phyloP scores from a whole-genome alignment of 1,284 basidiomycete genomes.

The Moesziomyces antarcticus region DNA sequence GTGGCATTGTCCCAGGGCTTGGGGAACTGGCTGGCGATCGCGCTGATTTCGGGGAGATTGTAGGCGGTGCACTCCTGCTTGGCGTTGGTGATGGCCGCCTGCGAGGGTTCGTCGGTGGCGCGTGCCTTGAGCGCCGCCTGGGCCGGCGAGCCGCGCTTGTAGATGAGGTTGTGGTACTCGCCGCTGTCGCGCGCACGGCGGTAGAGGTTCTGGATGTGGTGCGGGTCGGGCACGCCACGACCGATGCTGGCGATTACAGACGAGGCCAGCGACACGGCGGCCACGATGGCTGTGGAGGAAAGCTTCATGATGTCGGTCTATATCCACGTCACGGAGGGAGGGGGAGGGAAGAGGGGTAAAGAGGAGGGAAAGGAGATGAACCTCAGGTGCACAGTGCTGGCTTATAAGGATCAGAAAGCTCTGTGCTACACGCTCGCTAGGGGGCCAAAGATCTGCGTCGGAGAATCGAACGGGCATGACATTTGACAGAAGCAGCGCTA shows the following conservation, averaged over 20 bases:
- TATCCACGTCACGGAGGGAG: background rate
- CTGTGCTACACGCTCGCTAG: background rate
- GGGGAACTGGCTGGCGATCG: conserved; percentile 52
- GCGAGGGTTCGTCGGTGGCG: conserved; percentile 48
- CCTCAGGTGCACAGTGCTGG: background rate
- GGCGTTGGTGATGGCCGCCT: conserved; percentile 38
- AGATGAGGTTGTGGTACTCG: conserved; percentile 44
- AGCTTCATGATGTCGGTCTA: conserved; percentile 36
- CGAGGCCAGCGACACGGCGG: conserved; percentile 37
- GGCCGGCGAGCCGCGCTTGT: conserved; percentile 33
- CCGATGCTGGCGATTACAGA: conserved; percentile 50
- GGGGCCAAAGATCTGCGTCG: background rate
- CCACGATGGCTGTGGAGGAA: conserved; percentile 35
- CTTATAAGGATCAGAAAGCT: background rate
- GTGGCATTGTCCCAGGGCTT: conserved; percentile 67
- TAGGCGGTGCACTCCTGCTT: conserved; percentile 56
- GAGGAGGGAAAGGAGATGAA: background rate
- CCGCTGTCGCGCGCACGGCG: conserved; percentile 39
- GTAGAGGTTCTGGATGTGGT: conserved; percentile 44
- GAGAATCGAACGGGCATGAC: background rate
- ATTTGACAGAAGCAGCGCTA: background rate
- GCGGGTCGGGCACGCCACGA: conserved; percentile 47
- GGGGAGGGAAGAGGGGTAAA: background rate
- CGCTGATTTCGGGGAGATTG: conserved; percentile 47
- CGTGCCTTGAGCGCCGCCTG: conserved; percentile 24